phyloP scores from a whole-genome alignment of 83 land plant genomes.

The Diphasiastrum complanatum region DNA sequence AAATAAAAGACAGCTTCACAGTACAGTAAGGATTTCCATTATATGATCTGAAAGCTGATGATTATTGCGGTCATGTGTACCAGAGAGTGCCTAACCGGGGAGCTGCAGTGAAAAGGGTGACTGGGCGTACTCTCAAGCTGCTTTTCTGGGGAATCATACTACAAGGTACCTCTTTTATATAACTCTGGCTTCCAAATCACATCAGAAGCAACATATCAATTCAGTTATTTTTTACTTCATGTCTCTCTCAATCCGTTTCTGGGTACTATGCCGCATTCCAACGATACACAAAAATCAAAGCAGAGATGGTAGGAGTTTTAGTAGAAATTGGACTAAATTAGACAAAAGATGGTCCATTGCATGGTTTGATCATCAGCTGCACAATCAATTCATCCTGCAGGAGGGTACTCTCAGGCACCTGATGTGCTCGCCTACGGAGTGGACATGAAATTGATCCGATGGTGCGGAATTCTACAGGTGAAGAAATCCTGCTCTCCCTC shows the following conservation, averaged over 20 bases:
- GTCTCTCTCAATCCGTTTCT: neutral
- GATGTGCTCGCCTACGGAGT: slow-evolving; percentile 55
- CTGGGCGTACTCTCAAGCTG: slow-evolving; percentile 42
- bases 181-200: no score
- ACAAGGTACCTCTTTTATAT: slow-evolving; percentile 45
- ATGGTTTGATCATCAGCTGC: neutral
- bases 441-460: slow-evolving; percentile 46
- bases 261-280: no score
- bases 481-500: no score
- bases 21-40: no score
- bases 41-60: neutral
- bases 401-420: slow-evolving; percentile 64
- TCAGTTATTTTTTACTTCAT: no score
- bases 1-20: no score
- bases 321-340: neutral
- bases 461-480: slow-evolving; percentile 71
- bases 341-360: neutral
- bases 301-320: neutral
- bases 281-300: no score
- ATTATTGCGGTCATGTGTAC: neutral
- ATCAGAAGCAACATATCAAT: no score
- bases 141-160: slow-evolving; percentile 49
- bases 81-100: slow-evolving; percentile 35
- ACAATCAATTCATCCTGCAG: slow-evolving; percentile 19
- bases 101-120: slow-evolving; percentile 35